Evolutionary conservation across 2,329 filamentous ascomycete species (phyloP), one percentile per base, ranked within the genome.

Genomic region (Ophiostoma piceae): DNA sequence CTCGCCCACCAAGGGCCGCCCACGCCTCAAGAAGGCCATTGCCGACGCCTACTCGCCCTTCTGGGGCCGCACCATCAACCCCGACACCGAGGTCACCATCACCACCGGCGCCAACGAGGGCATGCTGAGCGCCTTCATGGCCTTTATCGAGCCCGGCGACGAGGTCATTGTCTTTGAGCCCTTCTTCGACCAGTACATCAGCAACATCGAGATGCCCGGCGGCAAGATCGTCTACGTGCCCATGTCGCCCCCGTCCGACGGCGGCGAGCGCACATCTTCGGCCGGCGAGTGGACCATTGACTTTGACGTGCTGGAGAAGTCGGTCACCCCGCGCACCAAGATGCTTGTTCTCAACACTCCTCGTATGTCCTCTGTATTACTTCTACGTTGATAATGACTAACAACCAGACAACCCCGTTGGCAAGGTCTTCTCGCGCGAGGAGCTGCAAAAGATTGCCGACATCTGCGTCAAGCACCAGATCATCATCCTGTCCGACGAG

Each of bases 151-250:
- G 80, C 86, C 87, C 0, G 95, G 92, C 14, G 95, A 99, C 77
- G 95, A 99, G 79, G 95, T 97, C 74, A 97, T 99, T 74, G 87
- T 99, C 70, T 97, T 99, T 78, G 95, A 99, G 82, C 95, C 95
- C 12, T 99, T 97, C 82, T 99, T 98, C 78, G 95, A 99, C 80
- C 95, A 99, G 88, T 96, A 98, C 79, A 96, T 99, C 74, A 93
- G 90, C 83, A 99, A 99, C 80, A 98, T 99, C 73, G 92, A 97
- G 80, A 98, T 99, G 94, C 89, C 95, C 0, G 95, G 95, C 68
- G 95, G 95, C 74, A 96, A 90, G 78, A 92, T 98, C 73, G 90
- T 94, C 75, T 98, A 97, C 77, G 94, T 98, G 32, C 94, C 95
- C n/a, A 84, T 99, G 78, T 91, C 95, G 72, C 94, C 95, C 37